These are phyloP conservation scores for Cladosporium sphaerospermum DNA, from an alignment of 2,329 filamentous ascomycete genomes.

Conservation along the genomic window DNA sequence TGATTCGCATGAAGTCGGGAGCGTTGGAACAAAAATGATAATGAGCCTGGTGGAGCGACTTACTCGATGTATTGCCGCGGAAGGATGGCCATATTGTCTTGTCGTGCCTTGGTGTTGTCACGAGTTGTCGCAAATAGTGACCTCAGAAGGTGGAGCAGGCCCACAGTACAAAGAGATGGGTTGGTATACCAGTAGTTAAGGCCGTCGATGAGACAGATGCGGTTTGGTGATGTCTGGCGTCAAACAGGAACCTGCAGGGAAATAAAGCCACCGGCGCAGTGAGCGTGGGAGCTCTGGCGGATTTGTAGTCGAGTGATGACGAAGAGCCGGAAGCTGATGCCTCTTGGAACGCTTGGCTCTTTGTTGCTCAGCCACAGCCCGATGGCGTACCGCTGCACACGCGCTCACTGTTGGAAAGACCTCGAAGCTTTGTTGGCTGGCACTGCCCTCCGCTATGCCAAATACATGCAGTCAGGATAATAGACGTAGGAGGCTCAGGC, in stretches of 20 bases:
- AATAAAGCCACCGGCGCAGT: neutral
- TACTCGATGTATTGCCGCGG: conserved; percentile 8
- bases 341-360: conserved; percentile 1
- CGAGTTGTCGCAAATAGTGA: conserved; percentile 2
- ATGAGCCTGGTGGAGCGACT: neutral
- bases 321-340: conserved; percentile 2
- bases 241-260: neutral
- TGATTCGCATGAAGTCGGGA: neutral
- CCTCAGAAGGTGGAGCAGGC: neutral
- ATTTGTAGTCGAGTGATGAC: conserved; percentile 6
- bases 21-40: neutral
- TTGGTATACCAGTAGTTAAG: neutral
- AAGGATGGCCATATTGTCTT: conserved; percentile 3
- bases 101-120: neutral
- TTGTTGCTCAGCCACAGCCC: conserved; percentile 8
- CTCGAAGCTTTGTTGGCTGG: no score
- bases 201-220: neutral
- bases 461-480: no score
- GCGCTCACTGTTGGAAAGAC: no score
- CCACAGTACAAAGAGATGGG: neutral
- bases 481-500: no score
- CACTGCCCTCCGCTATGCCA: neutral
- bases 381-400: neutral
- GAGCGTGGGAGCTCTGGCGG: neutral
- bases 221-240: neutral